phyloP scores from a whole-genome alignment of 441 rosid genomes.

The Cnidoscolus chayamansa region DNA sequence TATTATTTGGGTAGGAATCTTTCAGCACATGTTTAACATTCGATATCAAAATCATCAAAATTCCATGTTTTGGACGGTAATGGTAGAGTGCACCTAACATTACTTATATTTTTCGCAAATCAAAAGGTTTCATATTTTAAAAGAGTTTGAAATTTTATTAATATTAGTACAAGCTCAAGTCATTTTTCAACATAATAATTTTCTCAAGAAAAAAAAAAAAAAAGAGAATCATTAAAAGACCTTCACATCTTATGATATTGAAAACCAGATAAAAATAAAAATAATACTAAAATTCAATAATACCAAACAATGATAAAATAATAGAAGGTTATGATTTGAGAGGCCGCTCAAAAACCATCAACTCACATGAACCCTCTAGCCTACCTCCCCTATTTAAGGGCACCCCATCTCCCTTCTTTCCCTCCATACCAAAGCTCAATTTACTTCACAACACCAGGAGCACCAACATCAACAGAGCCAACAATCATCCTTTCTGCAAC shows the following conservation, averaged over 20 bases:
- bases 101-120: not conserved
- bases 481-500: constrained; percentile 11
- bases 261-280: constrained; percentile 15
- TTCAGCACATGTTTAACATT: constrained; percentile 15
- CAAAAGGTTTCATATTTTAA: too few species aligned
- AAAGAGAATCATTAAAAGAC: not conserved
- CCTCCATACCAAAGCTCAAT: constrained; percentile 29
- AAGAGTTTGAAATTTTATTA: not conserved
- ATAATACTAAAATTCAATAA: constrained; percentile 26
- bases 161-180: not conserved
- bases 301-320: constrained; percentile 14
- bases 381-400: constrained; percentile 38
- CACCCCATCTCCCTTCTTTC: constrained; percentile 26
- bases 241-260: constrained; percentile 5
- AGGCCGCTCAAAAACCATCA: constrained; percentile 25
- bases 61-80: constrained; percentile 17
- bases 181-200: not conserved
- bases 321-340: constrained; percentile 30
- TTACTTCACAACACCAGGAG: constrained; percentile 25
- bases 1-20: constrained; percentile 9
- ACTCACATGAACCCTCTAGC: constrained; percentile 26
- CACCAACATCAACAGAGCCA: constrained; percentile 13
- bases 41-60: constrained; percentile 14
- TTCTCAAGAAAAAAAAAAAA: too few species aligned
- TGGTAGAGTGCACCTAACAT: constrained; percentile 10